Evolutionary conservation across 2,329 filamentous ascomycete species (phyloP).

Genomic region (Epichloe bromicola): DNA sequence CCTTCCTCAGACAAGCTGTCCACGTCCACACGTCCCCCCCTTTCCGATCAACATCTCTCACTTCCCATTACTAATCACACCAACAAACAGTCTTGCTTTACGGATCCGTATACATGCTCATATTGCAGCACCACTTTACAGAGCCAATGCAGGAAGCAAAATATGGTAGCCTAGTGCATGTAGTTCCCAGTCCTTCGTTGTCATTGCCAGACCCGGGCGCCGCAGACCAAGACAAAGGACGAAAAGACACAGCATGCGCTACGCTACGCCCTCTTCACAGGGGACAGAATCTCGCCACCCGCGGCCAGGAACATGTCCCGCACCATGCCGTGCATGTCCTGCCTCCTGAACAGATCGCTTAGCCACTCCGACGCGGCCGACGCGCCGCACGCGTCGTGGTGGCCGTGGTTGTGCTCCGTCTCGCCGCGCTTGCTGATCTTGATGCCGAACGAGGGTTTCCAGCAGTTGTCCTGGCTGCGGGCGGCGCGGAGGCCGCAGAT

Average conservation of each 20-base stretch:
- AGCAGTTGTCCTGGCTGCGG: conserved; percentile 38
- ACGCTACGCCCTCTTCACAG: background rate
- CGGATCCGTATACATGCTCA: too few species aligned
- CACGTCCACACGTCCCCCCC: too few species aligned
- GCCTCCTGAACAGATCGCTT: conserved; percentile 10
- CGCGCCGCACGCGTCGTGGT: conserved; percentile 16
- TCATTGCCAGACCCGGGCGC: background rate
- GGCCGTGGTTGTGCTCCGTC: conserved; percentile 1
- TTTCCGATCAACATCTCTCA: too few species aligned
- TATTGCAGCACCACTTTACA: too few species aligned
- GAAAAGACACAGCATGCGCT: background rate
- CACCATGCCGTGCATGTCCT: conserved; percentile 12
- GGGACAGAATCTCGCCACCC: background rate
- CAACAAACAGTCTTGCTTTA: too few species aligned
- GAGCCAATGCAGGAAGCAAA: too few species aligned
- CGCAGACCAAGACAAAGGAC: background rate
- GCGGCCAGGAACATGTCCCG: conserved; percentile 8
- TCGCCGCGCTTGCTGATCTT: conserved; percentile 17
- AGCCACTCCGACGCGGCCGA: conserved; percentile 14
- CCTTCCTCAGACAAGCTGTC: too few species aligned
- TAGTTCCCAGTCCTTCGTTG: background rate
- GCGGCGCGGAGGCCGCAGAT: conserved; percentile 38
- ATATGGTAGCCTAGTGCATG: too few species aligned
- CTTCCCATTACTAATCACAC: too few species aligned
- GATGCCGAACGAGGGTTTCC: conserved; percentile 19